These are phyloP conservation scores for Clavispora vitiphila DNA, from an alignment of 805 yeast species.

Conservation along the genomic window DNA sequence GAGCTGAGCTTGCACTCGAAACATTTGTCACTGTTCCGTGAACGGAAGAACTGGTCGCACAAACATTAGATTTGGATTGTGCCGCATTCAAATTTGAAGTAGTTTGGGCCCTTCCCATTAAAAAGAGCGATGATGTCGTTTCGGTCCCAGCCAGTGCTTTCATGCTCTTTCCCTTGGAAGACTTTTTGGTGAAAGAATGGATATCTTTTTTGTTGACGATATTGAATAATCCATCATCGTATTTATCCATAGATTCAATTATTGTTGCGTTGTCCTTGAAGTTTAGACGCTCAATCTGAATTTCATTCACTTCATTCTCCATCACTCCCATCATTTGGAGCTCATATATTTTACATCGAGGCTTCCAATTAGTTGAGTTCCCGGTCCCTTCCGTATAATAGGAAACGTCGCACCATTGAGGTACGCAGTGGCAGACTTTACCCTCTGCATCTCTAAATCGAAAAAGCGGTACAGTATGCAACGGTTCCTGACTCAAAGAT, in stretches of 20 bases:
- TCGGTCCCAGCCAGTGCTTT: neutral
- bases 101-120: slow-evolving; percentile 15
- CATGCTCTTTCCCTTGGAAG: neutral
- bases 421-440: slow-evolving; percentile 67
- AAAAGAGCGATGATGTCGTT: slow-evolving; percentile 22
- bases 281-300: slow-evolving; percentile 58
- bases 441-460: slow-evolving; percentile 53
- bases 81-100: neutral
- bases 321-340: slow-evolving; percentile 97
- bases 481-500: slow-evolving; percentile 84
- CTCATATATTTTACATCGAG: slow-evolving; percentile 90
- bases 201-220: slow-evolving; percentile 14
- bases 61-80: slow-evolving; percentile 20
- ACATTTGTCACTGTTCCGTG: slow-evolving; percentile 32
- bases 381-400: slow-evolving; percentile 67
- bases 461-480: slow-evolving; percentile 88
- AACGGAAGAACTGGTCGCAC: slow-evolving; percentile 31
- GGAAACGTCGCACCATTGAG: slow-evolving; percentile 93
- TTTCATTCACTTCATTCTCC: slow-evolving; percentile 78
- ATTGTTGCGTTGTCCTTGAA: slow-evolving; percentile 35
- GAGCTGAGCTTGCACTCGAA: slow-evolving; percentile 25
- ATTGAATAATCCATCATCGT: slow-evolving; percentile 57
- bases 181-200: slow-evolving; percentile 2
- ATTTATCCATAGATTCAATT: slow-evolving; percentile 58
- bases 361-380: slow-evolving; percentile 66